Evolutionary conservation across 192 early-diverging fungal genomes (phyloP).

Genomic region (Entomortierella lignicola): DNA sequence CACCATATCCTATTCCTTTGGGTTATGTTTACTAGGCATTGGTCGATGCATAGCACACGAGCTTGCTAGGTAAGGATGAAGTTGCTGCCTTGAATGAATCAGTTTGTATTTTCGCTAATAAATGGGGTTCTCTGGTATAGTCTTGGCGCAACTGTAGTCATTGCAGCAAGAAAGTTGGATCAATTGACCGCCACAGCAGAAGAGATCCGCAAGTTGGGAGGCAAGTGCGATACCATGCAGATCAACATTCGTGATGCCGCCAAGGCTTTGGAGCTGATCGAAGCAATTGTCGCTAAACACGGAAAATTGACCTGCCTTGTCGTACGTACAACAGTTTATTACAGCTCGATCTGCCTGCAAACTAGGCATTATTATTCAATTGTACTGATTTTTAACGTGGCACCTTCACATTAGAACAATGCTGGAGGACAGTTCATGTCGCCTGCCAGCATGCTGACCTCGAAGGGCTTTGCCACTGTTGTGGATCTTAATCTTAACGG

Average conservation of each 20-base stretch:
- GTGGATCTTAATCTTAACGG: slow-evolving; percentile 65
- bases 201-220: slow-evolving; percentile 54
- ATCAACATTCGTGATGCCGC: slow-evolving; percentile 53
- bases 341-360: background rate
- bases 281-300: slow-evolving; percentile 50
- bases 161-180: slow-evolving; percentile 58
- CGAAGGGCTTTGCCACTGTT: slow-evolving; percentile 56
- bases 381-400: too few species aligned
- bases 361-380: background rate
- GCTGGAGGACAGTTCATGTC: slow-evolving; percentile 54
- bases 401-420: slow-evolving; percentile 26
- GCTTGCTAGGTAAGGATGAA: slow-evolving; percentile 45
- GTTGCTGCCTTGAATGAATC: background rate
- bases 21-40: slow-evolving; percentile 17
- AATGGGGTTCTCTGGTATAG: slow-evolving; percentile 50
- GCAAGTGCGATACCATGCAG: slow-evolving; percentile 44
- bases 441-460: slow-evolving; percentile 43
- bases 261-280: slow-evolving; percentile 38
- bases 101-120: background rate
- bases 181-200: slow-evolving; percentile 45
- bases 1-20: background rate
- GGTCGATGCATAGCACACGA: slow-evolving; percentile 60
- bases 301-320: slow-evolving; percentile 49
- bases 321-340: slow-evolving; percentile 4
- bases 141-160: slow-evolving; percentile 61